phyloP scores from a whole-genome alignment of 2,329 filamentous ascomycete species.

The Claviceps sp. region DNA sequence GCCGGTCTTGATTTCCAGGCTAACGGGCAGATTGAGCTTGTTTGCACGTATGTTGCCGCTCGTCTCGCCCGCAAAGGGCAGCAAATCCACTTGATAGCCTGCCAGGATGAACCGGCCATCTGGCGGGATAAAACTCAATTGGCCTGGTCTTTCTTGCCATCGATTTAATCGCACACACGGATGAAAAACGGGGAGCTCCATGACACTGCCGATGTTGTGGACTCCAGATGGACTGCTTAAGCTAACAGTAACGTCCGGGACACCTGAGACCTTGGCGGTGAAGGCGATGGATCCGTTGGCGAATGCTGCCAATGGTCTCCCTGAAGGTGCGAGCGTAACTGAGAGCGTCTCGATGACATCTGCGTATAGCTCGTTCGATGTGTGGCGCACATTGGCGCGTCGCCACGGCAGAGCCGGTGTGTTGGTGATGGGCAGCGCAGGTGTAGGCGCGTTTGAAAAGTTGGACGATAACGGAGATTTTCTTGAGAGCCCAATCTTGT shows the following conservation, averaged over 20 bases:
- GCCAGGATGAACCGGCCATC: conserved; percentile 89
- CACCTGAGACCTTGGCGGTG: conserved; percentile 85
- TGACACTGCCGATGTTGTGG: conserved; percentile 56
- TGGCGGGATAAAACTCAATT: conserved; percentile 90
- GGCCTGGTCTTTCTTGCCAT: conserved; percentile 80
- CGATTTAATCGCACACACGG: conserved; percentile 83
- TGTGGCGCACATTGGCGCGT: conserved; percentile 82
- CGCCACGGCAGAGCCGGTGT: conserved; percentile 67
- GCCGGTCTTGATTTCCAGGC: conserved; percentile 67
- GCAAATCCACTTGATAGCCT: conserved; percentile 84
- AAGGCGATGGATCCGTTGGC: conserved; percentile 90
- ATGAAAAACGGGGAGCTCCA: conserved; percentile 89
- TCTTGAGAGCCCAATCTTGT: conserved; percentile 13
- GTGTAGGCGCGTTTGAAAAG: conserved; percentile 24
- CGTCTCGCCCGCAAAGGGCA: conserved; percentile 54
- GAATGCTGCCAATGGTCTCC: conserved; percentile 72
- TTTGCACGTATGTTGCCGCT: conserved; percentile 41
- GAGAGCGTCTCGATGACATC: conserved; percentile 84
- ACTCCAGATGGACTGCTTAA: conserved; percentile 73
- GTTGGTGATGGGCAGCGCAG: conserved; percentile 30
- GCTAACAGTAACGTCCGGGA: conserved; percentile 77
- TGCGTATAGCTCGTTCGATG: conserved; percentile 92
- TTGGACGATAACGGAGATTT: conserved; percentile 26
- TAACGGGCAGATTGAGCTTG: conserved; percentile 68
- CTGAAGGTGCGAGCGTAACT: conserved; percentile 82